phyloP scores from a whole-genome alignment of 768 basidiomycete genomes.

The Tulasnella sp. region DNA sequence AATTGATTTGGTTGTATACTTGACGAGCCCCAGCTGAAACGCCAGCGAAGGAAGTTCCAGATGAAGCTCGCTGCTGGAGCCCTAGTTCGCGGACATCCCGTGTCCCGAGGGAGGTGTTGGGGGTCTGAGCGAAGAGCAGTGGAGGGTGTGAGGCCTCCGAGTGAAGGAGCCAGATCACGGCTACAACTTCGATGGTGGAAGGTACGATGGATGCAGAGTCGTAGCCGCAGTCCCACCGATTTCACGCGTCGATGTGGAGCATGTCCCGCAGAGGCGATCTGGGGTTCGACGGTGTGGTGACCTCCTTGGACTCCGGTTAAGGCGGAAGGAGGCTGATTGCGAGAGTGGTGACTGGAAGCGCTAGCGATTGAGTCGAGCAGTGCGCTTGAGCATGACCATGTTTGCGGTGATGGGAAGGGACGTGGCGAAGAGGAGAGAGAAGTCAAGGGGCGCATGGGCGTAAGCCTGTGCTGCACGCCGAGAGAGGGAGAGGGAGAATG shows the following conservation, averaged over 20 bases:
- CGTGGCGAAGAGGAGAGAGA: too few species aligned
- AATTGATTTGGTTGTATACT: conserved; percentile 3
- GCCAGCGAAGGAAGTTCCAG: not conserved
- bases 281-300: not conserved
- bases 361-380: not conserved
- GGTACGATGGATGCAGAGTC: not conserved
- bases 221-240: not conserved
- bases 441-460: too few species aligned
- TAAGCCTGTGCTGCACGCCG: too few species aligned
- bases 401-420: not conserved
- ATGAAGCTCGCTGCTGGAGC: not conserved
- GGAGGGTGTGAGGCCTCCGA: not conserved
- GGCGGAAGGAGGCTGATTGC: not conserved
- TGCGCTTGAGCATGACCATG: not conserved
- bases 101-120: not conserved
- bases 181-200: not conserved
- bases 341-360: not conserved
- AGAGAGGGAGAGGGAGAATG: too few species aligned
- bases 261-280: not conserved
- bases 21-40: conserved; percentile 11
- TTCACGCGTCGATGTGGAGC: not conserved
- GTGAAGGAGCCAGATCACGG: not conserved
- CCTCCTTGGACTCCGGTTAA: not conserved
- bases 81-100: not conserved
- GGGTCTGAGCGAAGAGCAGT: not conserved